Percentiles rank a stretch among this genome's conserved stretches.
phyloP scores from a whole-genome alignment of 805 yeast species.

The Saccharomyces jurei region DNA sequence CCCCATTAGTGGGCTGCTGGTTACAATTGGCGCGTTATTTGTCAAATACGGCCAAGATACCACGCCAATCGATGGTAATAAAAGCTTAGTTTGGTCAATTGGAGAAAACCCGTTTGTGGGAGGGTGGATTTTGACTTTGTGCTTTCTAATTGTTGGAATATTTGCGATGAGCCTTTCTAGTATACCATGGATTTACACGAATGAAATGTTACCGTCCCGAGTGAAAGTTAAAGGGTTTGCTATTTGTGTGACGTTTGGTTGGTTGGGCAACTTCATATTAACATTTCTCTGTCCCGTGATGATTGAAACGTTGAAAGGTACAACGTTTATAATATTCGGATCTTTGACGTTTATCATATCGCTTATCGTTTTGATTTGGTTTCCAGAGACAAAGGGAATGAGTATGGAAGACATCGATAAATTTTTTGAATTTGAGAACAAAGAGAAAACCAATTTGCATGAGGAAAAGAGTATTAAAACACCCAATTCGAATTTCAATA shows the following conservation, averaged over 20 bases:
- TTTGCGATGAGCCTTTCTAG: slow-evolving; percentile 41
- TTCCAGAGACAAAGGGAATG: slow-evolving; percentile 40
- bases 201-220: slow-evolving; percentile 40
- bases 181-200: slow-evolving; percentile 42
- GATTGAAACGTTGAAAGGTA: slow-evolving; percentile 33
- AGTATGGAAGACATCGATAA: slow-evolving; percentile 21
- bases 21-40: slow-evolving; percentile 32
- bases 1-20: slow-evolving; percentile 32
- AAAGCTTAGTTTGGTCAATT: slow-evolving; percentile 33
- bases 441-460: not conserved
- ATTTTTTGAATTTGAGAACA: slow-evolving; percentile 10
- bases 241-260: slow-evolving; percentile 39
- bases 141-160: slow-evolving; percentile 38
- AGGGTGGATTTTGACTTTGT: slow-evolving; percentile 36
- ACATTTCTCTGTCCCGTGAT: slow-evolving; percentile 36
- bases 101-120: slow-evolving; percentile 33
- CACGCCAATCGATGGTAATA: slow-evolving; percentile 29
- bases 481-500: not conserved
- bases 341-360: slow-evolving; percentile 29
- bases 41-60: slow-evolving; percentile 30
- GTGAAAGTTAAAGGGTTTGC: slow-evolving; percentile 42
- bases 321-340: slow-evolving; percentile 36
- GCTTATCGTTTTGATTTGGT: slow-evolving; percentile 24
- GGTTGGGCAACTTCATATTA: slow-evolving; percentile 34
- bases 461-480: not conserved